Evolutionary conservation across 495 filamentous ascomycete genomes (phyloP), one percentile per base, ranked within the genome.

Genomic region (Penicillium manginii): DNA sequence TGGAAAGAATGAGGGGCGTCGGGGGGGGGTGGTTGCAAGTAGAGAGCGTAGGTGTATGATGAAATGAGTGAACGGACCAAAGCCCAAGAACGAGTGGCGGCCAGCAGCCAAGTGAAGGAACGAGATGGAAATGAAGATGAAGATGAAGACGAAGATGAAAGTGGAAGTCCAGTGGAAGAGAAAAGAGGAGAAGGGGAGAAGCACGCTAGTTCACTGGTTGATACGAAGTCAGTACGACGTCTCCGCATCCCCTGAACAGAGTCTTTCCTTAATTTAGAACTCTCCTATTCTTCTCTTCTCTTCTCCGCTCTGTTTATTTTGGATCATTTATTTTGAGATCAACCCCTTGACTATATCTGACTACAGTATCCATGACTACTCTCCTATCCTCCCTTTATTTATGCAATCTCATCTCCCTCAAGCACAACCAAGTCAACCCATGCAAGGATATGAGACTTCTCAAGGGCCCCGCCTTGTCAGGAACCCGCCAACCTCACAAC

Each of bases 1-100:
- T n/a, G 21, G 2, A 11, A n/a, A 26, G 10, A 58, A 51, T 49
- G 14, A 48, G 46, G 18, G 18, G 51, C n/a, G 17, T 15, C 0
- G n/a, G 15, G 40, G 4, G 2, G 40, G 15, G 17, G 4, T 21
- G 40, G 48, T 42, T 14, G 26, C 26, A 29, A 29, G 26, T 47
- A 21, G 37, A 46, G 15, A 18, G 21, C 31, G 32, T 31, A 7
- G 18, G 22, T 43, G 35, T 29, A 8, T 48, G 3, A 31, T 15
- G 40, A 4, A 47, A 49, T 26, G 75, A 78, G 61, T 72, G 75
- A 69, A 70, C 58, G 53, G 66, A 67, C 59, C 32, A 26, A 42
- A 52, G 56, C 66, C 63, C 67, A 50, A 48, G 52, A 73, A 69
- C 49, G 70, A 76, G 58, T 63, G 73, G 64, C 62, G 64, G 70